These are phyloP conservation scores for Chalciporus chontae DNA, from an alignment of 768 basidiomycete species.

Conservation along the genomic window DNA sequence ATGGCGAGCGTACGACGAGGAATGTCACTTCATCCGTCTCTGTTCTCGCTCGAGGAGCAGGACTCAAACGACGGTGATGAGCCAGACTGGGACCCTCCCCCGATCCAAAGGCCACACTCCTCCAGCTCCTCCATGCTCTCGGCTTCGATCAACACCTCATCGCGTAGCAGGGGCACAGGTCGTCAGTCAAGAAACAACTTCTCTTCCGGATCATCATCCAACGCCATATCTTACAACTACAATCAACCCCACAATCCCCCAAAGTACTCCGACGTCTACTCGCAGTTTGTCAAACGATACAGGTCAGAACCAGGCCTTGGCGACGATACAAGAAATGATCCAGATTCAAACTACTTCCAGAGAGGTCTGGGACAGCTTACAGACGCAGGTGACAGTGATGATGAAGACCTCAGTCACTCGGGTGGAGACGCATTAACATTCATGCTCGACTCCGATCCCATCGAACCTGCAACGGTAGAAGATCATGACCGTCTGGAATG, in stretches of 20 bases:
- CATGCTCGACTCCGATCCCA: conserved; percentile 58
- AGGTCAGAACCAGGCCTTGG: conserved; percentile 58
- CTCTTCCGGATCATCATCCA: conserved; percentile 27
- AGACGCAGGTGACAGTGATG: conserved; percentile 72
- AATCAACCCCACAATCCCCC: conserved; percentile 30
- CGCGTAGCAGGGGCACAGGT: conserved; percentile 32
- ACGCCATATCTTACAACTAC: conserved; percentile 27
- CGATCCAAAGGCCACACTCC: conserved; percentile 26
- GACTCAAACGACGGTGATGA: conserved; percentile 46
- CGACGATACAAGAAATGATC: conserved; percentile 73
- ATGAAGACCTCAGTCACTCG: conserved; percentile 55
- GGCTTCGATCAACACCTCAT: conserved; percentile 27
- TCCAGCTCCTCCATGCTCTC: conserved; percentile 23
- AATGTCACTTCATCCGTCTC: conserved; percentile 54
- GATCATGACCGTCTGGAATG: conserved; percentile 87
- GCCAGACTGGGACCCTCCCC: conserved; percentile 41
- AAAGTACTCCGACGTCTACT: conserved; percentile 63
- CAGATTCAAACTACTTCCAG: conserved; percentile 81
- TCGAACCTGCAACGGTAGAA: conserved; percentile 64
- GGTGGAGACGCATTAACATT: conserved; percentile 45
- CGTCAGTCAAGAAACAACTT: conserved; percentile 29
- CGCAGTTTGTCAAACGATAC: conserved; percentile 76
- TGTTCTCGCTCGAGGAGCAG: conserved; percentile 63
- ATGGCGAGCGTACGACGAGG: conserved; percentile 26
- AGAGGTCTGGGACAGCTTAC: conserved; percentile 64